phyloP scores from a whole-genome alignment of 352 stramenopile genomes.

The Pythium dissimile region DNA sequence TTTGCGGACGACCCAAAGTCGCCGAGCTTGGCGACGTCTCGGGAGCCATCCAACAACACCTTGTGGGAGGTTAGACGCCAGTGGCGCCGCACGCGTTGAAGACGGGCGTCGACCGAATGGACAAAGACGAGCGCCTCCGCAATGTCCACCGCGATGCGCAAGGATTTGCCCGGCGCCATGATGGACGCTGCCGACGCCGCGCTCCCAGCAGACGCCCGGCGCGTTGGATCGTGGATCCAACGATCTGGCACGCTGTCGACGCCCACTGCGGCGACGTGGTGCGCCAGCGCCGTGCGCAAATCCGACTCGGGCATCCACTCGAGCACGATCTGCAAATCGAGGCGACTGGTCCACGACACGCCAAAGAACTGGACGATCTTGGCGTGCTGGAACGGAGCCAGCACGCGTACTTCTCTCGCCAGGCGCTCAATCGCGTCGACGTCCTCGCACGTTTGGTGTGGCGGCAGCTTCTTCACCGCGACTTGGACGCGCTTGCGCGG shows the following conservation, averaged over 20 bases:
- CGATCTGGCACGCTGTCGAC: constrained; percentile 9
- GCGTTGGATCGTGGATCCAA: constrained; percentile 4
- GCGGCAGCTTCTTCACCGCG: constrained; percentile 10
- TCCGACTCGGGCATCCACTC: constrained; percentile 57
- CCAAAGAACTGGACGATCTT: constrained; percentile 52
- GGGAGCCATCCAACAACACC: constrained; percentile 30
- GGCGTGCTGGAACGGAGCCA: constrained; percentile 45
- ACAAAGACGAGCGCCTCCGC: constrained; percentile 40
- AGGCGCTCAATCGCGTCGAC: constrained; percentile 22
- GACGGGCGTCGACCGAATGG: constrained; percentile 29
- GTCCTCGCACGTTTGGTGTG: constrained; percentile 1
- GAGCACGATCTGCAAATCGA: constrained; percentile 45
- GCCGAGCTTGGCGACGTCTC: constrained; percentile 34
- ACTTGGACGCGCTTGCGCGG: neutral
- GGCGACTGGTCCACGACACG: constrained; percentile 43
- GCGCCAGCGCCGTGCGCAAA: constrained; percentile 33
- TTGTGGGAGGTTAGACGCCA: constrained; percentile 47
- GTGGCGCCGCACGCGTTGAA: constrained; percentile 27
- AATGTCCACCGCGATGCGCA: constrained; percentile 36
- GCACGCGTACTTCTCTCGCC: constrained; percentile 44
- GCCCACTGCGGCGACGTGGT: neutral
- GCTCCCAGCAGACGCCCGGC: neutral
- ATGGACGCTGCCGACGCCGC: neutral
- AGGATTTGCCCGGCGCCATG: neutral
- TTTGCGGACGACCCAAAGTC: constrained; percentile 44